Base-by-base conservation (phyloP, 2,329 filamentous ascomycete genomes). In the Hymenotorrendiella dingleyae region DNA sequence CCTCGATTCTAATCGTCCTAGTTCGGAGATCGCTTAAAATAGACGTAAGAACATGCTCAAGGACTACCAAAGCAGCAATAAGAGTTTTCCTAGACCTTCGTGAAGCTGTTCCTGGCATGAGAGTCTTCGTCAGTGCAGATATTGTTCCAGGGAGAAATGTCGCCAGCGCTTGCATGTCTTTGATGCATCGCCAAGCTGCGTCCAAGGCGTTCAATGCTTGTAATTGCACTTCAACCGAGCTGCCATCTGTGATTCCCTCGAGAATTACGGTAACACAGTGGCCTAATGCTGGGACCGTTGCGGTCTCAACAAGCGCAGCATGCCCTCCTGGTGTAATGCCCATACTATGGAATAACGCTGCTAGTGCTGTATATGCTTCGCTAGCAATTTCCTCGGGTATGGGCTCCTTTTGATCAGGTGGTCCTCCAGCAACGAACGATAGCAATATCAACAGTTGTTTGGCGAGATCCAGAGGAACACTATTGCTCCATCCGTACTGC, bases 141-240 rank as follows among this genome's bases (percentile, higher is more conserved):
- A 95, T 78, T 0, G 87, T 87, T 8, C 90, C 88, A 0, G 94
- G 93, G 30, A 97, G 71, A 57, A 98, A 93, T 48, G 78, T 90
- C 8, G 88, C 86, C 43, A 94, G 69, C 2, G 86, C 79, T n/a
- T 84, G 75, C 35, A 75, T 76, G 55, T 93, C 84, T 40, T 74
- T 79, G 32, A 95, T 72, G 17, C 79, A 76, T 6, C 62, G 57
- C 50, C 80, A 77, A 6, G 93, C 66, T 1, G 76, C 67, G 38
- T 76, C 66, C 2, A 96, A 61, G 6, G 84, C 79, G 10, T 69
- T 63, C 3, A 87, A 67, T 5, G 88, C 85, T 50, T 84, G 76
- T 4, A 83, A 60, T 57, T 91, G 89, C 16, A 91, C 75, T n/a
- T 75, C 70, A 27, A 77, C 67, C 0, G 82, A 84, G 9, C 68